Percentiles rank a stretch among this genome's conserved stretches.
These are phyloP conservation scores for Vararia minispora DNA, from an alignment of 768 basidiomycete species.

Conservation along the genomic window DNA sequence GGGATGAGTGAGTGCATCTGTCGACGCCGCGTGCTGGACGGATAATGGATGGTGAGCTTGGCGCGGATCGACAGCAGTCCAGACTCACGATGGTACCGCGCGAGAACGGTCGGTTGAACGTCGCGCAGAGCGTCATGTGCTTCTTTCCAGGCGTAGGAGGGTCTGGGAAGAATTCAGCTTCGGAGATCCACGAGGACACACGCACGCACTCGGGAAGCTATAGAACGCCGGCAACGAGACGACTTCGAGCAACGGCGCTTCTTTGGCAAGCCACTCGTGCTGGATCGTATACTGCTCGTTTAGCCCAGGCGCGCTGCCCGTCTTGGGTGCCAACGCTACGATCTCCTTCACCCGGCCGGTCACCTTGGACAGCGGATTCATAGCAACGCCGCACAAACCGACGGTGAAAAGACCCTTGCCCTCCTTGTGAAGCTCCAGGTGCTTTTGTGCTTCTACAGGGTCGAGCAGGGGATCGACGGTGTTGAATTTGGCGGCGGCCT, in stretches of 20 bases:
- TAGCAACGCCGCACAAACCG: slow-evolving; percentile 18
- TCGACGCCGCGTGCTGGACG: slow-evolving; percentile 21
- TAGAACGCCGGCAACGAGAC: slow-evolving; percentile 20
- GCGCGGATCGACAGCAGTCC: neutral
- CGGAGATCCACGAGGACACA: neutral
- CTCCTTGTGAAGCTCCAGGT: slow-evolving; percentile 19
- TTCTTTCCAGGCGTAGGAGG: slow-evolving; percentile 27
- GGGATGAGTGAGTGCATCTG: slow-evolving; percentile 19
- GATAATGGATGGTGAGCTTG: neutral
- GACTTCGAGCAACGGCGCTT: slow-evolving; percentile 22
- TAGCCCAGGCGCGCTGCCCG: slow-evolving; percentile 19
- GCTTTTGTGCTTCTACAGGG: slow-evolving; percentile 18
- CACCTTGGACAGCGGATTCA: slow-evolving; percentile 14
- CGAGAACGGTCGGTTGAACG: slow-evolving; percentile 34
- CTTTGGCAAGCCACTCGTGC: slow-evolving; percentile 21
- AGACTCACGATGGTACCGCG: slow-evolving; percentile 36
- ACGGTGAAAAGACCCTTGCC: slow-evolving; percentile 19
- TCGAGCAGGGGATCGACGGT: slow-evolving; percentile 23
- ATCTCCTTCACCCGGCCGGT: slow-evolving; percentile 18
- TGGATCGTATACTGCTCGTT: slow-evolving; percentile 30
- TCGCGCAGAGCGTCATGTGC: slow-evolving; percentile 28
- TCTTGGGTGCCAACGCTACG: slow-evolving; percentile 11
- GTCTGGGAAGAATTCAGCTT: slow-evolving; percentile 14
- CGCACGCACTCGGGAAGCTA: slow-evolving; percentile 16
- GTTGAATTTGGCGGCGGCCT: slow-evolving; percentile 17